These are phyloP conservation scores for Aspergillus floridensis DNA, from an alignment of 2,329 filamentous ascomycete genomes.

Conservation along the genomic window DNA sequence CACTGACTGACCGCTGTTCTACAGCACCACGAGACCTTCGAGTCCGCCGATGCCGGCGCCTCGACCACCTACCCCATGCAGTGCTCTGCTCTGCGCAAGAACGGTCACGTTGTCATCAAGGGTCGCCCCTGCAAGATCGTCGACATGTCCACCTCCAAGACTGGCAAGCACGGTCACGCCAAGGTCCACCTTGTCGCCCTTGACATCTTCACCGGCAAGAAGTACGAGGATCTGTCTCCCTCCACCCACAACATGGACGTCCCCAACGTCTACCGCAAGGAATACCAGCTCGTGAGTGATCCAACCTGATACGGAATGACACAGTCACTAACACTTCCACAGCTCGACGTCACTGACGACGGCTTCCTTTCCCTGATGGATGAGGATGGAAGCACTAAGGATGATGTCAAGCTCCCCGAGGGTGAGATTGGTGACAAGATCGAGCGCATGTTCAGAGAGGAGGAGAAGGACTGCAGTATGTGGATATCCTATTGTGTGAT, in stretches of 20 bases:
- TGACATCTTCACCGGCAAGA: constrained; percentile 99
- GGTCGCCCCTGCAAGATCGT: constrained; percentile 99
- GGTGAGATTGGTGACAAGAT: constrained; percentile 88
- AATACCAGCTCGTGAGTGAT: constrained; percentile 86
- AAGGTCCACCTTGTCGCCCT: constrained; percentile 98
- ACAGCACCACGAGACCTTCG: constrained; percentile 76
- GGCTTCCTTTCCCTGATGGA: constrained; percentile 92
- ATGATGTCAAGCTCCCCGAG: constrained; percentile 91
- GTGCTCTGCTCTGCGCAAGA: constrained; percentile 99
- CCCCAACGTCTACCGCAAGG: constrained; percentile 83
- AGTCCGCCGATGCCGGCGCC: constrained; percentile 92
- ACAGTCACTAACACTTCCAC: constrained; percentile 10
- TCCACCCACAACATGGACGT: constrained; percentile 89
- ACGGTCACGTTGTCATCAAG: constrained; percentile 98
- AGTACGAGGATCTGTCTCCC: constrained; percentile 97
- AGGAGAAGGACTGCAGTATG: constrained; percentile 95
- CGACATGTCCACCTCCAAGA: constrained; percentile 99
- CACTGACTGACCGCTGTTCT: constrained; percentile 11
- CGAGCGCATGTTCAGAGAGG: constrained; percentile 69
- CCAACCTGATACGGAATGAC: not conserved
- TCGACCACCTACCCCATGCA: constrained; percentile 95
- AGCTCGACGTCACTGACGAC: constrained; percentile 93
- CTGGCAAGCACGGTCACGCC: constrained; percentile 99
- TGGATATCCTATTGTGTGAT: constrained; percentile 22
- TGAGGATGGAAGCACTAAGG: constrained; percentile 82